Percentiles rank a stretch among this genome's conserved stretches.
Conservation (phyloP, 208 protist genomes). For the Phytomonas sp. region DNA sequence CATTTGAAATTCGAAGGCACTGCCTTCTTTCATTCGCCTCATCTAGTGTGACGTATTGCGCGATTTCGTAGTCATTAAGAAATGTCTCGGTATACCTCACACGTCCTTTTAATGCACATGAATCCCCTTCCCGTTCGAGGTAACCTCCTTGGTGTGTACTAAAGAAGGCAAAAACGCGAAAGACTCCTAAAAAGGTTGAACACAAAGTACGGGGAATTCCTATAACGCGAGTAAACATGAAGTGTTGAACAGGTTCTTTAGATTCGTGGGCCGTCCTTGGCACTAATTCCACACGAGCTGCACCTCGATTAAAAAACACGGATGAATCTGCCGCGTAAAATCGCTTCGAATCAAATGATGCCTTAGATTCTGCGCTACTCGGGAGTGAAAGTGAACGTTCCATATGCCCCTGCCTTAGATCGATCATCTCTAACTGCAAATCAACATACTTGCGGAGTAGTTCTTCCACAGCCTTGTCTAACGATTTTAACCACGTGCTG, state of each 20-base stretch:
- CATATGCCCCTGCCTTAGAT: background rate
- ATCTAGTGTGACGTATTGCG: background rate
- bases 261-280: background rate
- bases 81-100: background rate
- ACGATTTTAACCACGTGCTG: background rate
- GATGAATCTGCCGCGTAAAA: background rate
- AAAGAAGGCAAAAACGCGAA: background rate
- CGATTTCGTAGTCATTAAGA: slow-evolving; percentile 3
- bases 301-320: background rate
- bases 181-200: background rate
- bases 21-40: background rate
- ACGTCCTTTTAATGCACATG: background rate
- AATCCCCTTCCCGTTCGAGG: background rate
- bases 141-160: background rate
- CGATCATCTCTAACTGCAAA: background rate
- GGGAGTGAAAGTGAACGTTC: background rate
- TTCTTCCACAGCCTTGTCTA: background rate
- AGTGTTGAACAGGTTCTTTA: background rate
- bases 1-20: background rate
- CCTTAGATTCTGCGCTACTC: background rate
- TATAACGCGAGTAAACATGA: background rate
- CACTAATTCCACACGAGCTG: background rate
- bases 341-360: background rate
- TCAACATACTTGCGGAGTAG: background rate
- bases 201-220: background rate